Evolutionary conservation across 2,329 filamentous ascomycete genomes (phyloP).

Genomic region (Aspergillus ochraceoroseus): DNA sequence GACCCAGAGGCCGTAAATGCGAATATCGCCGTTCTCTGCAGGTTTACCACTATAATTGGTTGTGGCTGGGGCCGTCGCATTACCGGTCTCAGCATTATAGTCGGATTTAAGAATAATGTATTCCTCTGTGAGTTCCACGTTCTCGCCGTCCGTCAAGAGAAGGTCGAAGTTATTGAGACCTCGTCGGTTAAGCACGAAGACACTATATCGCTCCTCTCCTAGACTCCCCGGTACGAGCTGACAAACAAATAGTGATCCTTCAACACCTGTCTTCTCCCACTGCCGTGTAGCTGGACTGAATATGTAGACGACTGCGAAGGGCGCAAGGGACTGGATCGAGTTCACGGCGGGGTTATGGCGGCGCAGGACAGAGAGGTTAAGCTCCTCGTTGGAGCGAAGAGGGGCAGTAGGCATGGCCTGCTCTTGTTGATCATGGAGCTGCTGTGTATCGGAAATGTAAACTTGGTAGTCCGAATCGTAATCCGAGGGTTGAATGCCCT

Average conservation of each 20-base stretch:
- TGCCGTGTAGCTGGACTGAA: conserved; percentile 60
- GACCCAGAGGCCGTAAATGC: conserved; percentile 60
- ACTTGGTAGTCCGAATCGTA: conserved; percentile 62
- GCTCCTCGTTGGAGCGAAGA: conserved; percentile 68
- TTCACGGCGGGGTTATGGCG: conserved; percentile 72
- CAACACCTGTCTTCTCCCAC: conserved; percentile 83
- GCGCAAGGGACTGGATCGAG: conserved; percentile 71
- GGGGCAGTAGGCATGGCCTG: conserved; percentile 42
- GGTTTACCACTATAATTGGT: conserved; percentile 19
- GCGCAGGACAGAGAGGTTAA: conserved; percentile 79
- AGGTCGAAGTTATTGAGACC: conserved; percentile 66
- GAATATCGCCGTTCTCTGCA: conserved; percentile 21
- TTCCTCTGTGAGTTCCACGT: conserved; percentile 61
- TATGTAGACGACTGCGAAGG: conserved; percentile 80
- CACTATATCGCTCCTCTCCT: conserved; percentile 49
- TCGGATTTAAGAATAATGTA: conserved; percentile 56
- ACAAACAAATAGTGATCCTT: conserved; percentile 87
- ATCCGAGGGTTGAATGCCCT: conserved; percentile 43
- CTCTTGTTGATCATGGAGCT: conserved; percentile 22
- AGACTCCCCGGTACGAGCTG: conserved; percentile 48
- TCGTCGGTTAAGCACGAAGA: conserved; percentile 69
- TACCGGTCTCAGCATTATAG: conserved; percentile 26
- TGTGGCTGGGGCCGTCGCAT: conserved; percentile 6
- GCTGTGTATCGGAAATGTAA: conserved; percentile 42
- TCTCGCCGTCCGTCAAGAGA: conserved; percentile 52